Evolutionary conservation across 1,284 basidiomycete genomes (phyloP), one percentile per base, ranked within the genome.

Genomic region (Tilletia indica): DNA sequence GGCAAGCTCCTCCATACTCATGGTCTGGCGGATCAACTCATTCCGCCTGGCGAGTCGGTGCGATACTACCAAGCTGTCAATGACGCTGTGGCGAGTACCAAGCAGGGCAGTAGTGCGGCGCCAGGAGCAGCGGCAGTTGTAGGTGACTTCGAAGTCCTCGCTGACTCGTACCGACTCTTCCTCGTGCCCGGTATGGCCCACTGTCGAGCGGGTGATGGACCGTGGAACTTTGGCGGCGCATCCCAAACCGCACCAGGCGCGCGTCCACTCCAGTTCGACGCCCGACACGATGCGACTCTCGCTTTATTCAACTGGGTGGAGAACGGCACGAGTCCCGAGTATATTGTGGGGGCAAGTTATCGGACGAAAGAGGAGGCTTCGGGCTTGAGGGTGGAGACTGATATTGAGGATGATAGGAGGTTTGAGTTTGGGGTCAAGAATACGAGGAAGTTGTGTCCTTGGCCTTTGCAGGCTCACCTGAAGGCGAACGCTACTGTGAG

Each of bases 241-340:
- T 56, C 71, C 31, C 78, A 79, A 51, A 68, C 48, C 3, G 75
- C 71, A 45, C 5, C 71, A 3, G 78, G 78, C 2, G 39, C 11
- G 2, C 70, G 79, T 34, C 76, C 83, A 72, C 74, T 71, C 67
- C 72, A 70, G 39, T 74, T 72, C 48, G 74, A 76, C 19, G 72
- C 83, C 6, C 66, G 79, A 66, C 82, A 86, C 73, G 85, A 87
- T 73, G 79, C 86, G 45, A 73, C 86, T 12, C 75, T 85, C 0
- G 85, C 86, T 16, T 81, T 87, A 48, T 83, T 86, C 11, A 77
- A 81, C 36, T 87, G 87, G 87, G 86, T 87, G 6, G 87, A 87
- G 72, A 71, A 82, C 1, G 85, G 82, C 5, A 70, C n/a, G 39
- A 12, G 19, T 6, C 68, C 70, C 6, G 38, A 68, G 11, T 63